These are phyloP conservation scores for Chrysophaeum taylorii DNA, from an alignment of 352 stramenopile species.

Conservation along the genomic window DNA sequence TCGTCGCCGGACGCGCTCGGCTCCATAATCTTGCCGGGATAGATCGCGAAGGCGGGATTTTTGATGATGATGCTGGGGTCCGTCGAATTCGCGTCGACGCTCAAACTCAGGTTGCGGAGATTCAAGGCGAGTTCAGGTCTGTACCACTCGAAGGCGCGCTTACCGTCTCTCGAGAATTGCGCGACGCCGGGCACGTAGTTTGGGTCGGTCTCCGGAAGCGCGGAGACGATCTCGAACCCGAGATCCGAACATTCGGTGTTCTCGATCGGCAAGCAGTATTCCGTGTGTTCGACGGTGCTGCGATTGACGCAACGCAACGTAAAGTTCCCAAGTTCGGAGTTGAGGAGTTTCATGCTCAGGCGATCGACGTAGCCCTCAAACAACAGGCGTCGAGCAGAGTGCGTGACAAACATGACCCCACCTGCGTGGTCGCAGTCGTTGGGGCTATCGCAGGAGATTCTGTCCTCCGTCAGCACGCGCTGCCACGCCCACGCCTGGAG, in stretches of 20 bases:
- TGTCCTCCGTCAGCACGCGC: constrained; percentile 1
- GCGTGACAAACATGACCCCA: constrained; percentile 17
- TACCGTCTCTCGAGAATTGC: background rate
- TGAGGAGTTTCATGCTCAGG: constrained; percentile 14
- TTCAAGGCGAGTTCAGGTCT: background rate
- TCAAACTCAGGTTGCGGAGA: background rate
- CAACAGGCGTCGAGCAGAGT: background rate
- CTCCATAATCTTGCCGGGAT: constrained; percentile 14
- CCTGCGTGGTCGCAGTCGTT: constrained; percentile 6
- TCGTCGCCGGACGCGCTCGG: background rate
- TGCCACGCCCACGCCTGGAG: constrained; percentile 12
- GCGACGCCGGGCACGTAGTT: too few species aligned
- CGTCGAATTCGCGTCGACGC: constrained; percentile 10
- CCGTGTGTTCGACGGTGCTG: background rate
- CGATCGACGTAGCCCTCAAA: constrained; percentile 21
- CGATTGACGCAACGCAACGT: constrained; percentile 2
- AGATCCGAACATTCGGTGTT: constrained; percentile 14
- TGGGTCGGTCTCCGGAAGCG: too few species aligned
- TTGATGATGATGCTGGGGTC: constrained; percentile 7
- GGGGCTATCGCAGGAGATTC: constrained; percentile 10
- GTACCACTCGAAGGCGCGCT: background rate
- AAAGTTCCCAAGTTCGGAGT: constrained; percentile 11
- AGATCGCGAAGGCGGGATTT: constrained; percentile 18
- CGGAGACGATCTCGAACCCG: constrained; percentile 15
- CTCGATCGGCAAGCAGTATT: constrained; percentile 4